A percentile compares a stretch with the other conserved stretches of the same genome.
phyloP scores from a whole-genome alignment of 2,329 filamentous ascomycete species.

The Cercospora beticola region DNA sequence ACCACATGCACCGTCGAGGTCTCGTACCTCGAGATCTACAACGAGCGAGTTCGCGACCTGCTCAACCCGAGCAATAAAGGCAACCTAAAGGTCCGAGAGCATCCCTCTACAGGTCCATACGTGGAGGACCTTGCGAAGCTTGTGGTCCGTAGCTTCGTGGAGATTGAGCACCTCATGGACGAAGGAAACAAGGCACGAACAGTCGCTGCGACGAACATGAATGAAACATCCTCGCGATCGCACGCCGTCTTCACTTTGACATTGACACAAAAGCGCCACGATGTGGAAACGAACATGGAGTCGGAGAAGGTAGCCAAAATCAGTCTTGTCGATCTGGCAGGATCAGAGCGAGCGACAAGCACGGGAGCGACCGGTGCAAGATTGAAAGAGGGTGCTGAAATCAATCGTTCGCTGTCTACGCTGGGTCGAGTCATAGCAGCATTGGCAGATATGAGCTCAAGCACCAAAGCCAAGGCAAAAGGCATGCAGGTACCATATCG shows the following conservation, averaged over 20 bases:
- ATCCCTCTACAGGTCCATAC: constrained; percentile 95
- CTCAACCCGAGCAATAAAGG: constrained; percentile 94
- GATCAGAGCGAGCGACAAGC: constrained; percentile 94
- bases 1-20: constrained; percentile 92
- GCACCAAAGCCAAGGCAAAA: constrained; percentile 71
- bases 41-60: constrained; percentile 92
- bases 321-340: constrained; percentile 93
- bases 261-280: constrained; percentile 87
- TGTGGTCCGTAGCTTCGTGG: constrained; percentile 86
- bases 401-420: constrained; percentile 94
- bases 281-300: constrained; percentile 91
- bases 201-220: constrained; percentile 99
- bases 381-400: constrained; percentile 95
- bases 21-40: constrained; percentile 98
- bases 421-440: constrained; percentile 96
- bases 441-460: constrained; percentile 82
- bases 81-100: constrained; percentile 94
- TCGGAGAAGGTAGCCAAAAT: constrained; percentile 98
- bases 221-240: constrained; percentile 96
- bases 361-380: constrained; percentile 94
- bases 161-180: constrained; percentile 98
- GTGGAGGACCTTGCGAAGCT: constrained; percentile 97
- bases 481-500: constrained; percentile 85
- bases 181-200: constrained; percentile 98
- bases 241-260: constrained; percentile 98